Base-by-base conservation (phyloP, 2,329 filamentous ascomycete species). In the Arthrinium puccinioides region DNA sequence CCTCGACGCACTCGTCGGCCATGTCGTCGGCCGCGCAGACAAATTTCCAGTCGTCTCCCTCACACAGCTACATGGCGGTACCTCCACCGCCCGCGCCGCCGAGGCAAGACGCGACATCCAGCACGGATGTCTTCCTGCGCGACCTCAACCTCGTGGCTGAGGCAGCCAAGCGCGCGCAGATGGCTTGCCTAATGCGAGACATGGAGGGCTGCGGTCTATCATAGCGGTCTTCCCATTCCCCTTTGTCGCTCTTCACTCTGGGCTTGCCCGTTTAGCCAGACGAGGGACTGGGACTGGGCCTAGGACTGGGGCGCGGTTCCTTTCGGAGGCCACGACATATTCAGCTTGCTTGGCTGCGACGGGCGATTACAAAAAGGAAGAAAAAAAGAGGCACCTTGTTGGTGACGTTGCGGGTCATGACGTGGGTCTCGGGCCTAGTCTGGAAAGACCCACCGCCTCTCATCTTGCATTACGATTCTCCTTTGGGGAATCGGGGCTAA, bases 131-230 rank as follows among this genome's bases (percentile, higher is more conserved):
- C 20, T 88, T 88, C 55, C 72, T 94, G 42, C 79, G 82, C 51
- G 83, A 94, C 60, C 86, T 90, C 54, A 90, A 76, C 41, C 75
- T 96, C 21, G 75, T 96, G 28, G 89, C 89, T 24, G 90, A 97
- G 67, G 90, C 90, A 2, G 90, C 88, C 29, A 95, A 94, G 64
- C 74, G 89, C 28, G 90, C 90, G 9, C 87, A 96, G 62, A 85
- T 96, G 71, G 87, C 87, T 28, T 80, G 88, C 53, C 69, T 96
- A 57, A 84, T 89, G 71, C 75, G 89, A 44, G 90, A 96, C 61
- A 73, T 97, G 55, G 87, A 87, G 53, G 76, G 79, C 45, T 73
- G 84, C 53, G 77, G 75, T 37, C 61, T 87, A 32, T 75, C 57
- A 40, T 62, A 52, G 41, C 9, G 13, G 9, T 29, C 24, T 6